Conservation (phyloP, 768 basidiomycete species). For the Pleurotus tuoliensis region DNA sequence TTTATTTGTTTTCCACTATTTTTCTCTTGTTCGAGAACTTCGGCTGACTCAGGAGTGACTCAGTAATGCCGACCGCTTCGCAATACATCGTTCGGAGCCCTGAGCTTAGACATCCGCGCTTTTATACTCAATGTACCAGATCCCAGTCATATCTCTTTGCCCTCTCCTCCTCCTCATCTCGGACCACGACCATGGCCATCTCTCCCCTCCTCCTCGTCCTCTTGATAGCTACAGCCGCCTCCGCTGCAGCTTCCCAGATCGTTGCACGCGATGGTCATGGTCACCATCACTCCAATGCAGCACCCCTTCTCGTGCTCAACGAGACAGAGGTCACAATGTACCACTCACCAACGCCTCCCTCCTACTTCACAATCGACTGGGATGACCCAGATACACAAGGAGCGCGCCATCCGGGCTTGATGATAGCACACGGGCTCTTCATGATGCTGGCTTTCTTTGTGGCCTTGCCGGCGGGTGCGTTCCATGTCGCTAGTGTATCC, state of each 20-base stretch:
- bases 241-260: slow-evolving; percentile 12
- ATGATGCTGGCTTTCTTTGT: slow-evolving; percentile 83
- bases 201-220: neutral
- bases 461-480: slow-evolving; percentile 74
- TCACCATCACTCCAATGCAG: slow-evolving; percentile 46
- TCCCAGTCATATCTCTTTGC: neutral
- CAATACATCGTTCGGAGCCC: neutral
- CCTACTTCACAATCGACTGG: slow-evolving; percentile 81
- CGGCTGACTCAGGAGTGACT: neutral
- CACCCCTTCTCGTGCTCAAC: slow-evolving; percentile 62
- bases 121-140: neutral
- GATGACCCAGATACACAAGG: slow-evolving; percentile 43
- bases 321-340: slow-evolving; percentile 67
- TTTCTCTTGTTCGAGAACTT: neutral
- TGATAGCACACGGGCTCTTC: slow-evolving; percentile 67
- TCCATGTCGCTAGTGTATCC: neutral
- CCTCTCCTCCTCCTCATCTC: neutral
- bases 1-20: neutral
- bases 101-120: neutral
- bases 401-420: slow-evolving; percentile 60
- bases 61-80: neutral
- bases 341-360: slow-evolving; percentile 71
- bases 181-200: slow-evolving; percentile 3
- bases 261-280: slow-evolving; percentile 33
- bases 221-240: neutral